A percentile compares a stretch with the other conserved stretches of the same genome.
Evolutionary conservation across 129 eudicot species (phyloP).

Genomic region (Flaveria brownii): DNA sequence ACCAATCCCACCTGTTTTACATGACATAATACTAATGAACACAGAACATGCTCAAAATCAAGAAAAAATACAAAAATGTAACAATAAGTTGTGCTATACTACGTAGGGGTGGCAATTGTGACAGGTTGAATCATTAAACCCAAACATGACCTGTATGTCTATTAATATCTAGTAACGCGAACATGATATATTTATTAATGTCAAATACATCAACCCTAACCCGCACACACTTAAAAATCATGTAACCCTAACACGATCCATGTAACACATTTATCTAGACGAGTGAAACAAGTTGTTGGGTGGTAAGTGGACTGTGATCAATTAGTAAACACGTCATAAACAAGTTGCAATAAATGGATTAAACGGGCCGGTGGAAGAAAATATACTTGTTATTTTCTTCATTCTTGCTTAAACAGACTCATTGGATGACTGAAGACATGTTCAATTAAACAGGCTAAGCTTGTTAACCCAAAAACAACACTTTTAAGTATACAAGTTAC

Average conservation of each 20-base stretch:
- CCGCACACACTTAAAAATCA: not conserved
- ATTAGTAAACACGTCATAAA: not conserved
- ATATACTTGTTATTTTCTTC: not conserved
- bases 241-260: not conserved
- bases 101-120: not conserved
- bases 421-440: not conserved
- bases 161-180: not conserved
- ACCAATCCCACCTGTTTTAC: conserved; percentile 84
- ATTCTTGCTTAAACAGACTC: not conserved
- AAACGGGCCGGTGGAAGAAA: not conserved
- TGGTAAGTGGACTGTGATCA: not conserved
- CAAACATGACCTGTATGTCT: not conserved
- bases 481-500: too few species aligned
- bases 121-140: not conserved
- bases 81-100: not conserved
- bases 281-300: not conserved
- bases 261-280: not conserved
- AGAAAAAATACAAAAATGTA: conserved; percentile 8
- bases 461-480: not conserved
- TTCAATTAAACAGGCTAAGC: not conserved
- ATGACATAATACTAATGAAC: conserved; percentile 24
- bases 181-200: not conserved
- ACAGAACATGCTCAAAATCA: not conserved
- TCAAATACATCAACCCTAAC: not conserved
- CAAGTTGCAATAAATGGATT: too few species aligned